phyloP scores from a whole-genome alignment of 768 basidiomycete genomes.

The Suillus ampliporus region DNA sequence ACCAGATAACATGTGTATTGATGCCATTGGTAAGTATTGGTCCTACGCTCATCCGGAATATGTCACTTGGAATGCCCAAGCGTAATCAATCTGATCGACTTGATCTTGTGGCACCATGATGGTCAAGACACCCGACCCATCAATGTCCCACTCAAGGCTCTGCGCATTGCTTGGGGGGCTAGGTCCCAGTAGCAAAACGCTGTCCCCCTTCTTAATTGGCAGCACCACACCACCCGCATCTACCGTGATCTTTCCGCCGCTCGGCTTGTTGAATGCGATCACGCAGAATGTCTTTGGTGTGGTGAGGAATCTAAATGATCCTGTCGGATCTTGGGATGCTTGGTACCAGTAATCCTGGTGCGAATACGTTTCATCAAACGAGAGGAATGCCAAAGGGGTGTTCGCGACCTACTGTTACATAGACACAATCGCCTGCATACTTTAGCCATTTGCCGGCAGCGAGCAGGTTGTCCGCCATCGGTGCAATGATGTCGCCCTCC shows the following conservation, averaged over 20 bases:
- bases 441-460: slow-evolving; percentile 59
- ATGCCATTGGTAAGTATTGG: background rate
- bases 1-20: background rate
- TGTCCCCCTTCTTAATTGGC: slow-evolving; percentile 51
- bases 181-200: slow-evolving; percentile 47
- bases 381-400: background rate
- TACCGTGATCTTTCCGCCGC: slow-evolving; percentile 39
- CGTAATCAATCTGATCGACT: slow-evolving; percentile 34
- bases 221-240: slow-evolving; percentile 40
- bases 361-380: background rate
- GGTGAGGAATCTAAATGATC: slow-evolving; percentile 51
- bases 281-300: slow-evolving; percentile 59
- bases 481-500: slow-evolving; percentile 56
- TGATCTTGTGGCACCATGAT: slow-evolving; percentile 35
- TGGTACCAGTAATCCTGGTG: slow-evolving; percentile 55
- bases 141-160: slow-evolving; percentile 38
- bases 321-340: slow-evolving; percentile 43
- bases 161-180: background rate
- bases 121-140: slow-evolving; percentile 35
- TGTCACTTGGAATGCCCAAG: slow-evolving; percentile 48
- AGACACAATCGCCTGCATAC: slow-evolving; percentile 56
- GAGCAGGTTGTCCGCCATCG: slow-evolving; percentile 52
- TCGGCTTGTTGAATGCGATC: slow-evolving; percentile 47
- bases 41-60: slow-evolving; percentile 27
- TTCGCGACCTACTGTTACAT: slow-evolving; percentile 49